phyloP scores from a whole-genome alignment of 2,329 filamentous ascomycete species.

The Rutstroemia sp. region DNA sequence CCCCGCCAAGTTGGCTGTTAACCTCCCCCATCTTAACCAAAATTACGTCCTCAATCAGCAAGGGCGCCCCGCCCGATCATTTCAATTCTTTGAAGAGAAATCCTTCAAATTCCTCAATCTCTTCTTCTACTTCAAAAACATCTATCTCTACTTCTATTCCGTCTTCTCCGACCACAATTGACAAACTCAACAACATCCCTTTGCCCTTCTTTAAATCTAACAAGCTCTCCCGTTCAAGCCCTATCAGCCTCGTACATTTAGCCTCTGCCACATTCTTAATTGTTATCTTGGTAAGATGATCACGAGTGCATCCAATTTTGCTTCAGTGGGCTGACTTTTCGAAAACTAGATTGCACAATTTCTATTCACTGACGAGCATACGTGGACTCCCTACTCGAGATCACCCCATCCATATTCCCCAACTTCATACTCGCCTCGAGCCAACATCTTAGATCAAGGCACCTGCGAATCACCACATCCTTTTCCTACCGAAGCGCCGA shows the following conservation, averaged over 20 bases:
- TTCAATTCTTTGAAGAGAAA: not conserved
- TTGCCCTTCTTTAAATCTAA: constrained; percentile 12
- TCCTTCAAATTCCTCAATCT: not conserved
- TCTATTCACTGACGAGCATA: constrained; percentile 34
- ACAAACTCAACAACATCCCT: not conserved
- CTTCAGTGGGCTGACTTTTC: not conserved
- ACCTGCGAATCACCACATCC: constrained; percentile 48
- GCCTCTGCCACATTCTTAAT: constrained; percentile 27
- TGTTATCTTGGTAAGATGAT: constrained; percentile 25
- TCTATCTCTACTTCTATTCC: not conserved
- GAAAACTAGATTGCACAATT: constrained; percentile 42
- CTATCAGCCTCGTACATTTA: constrained; percentile 27
- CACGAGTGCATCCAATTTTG: not conserved
- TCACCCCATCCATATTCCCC: constrained; percentile 26
- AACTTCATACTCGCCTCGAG: constrained; percentile 36
- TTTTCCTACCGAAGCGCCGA: constrained; percentile 46
- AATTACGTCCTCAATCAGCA: constrained; percentile 12
- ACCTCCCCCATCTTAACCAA: constrained; percentile 7
- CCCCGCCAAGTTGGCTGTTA: constrained; percentile 9
- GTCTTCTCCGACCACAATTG: constrained; percentile 4
- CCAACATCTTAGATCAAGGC: constrained; percentile 35
- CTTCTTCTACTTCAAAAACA: constrained; percentile 5
- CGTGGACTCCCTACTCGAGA: constrained; percentile 29
- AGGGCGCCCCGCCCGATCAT: constrained; percentile 7
- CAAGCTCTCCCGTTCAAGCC: constrained; percentile 21